A percentile compares a stretch with the other conserved stretches of the same genome.
These are phyloP conservation scores for Anthoceros angustus DNA, from an alignment of 225 moss, liverwort and hornwort species.

Conservation along the genomic window DNA sequence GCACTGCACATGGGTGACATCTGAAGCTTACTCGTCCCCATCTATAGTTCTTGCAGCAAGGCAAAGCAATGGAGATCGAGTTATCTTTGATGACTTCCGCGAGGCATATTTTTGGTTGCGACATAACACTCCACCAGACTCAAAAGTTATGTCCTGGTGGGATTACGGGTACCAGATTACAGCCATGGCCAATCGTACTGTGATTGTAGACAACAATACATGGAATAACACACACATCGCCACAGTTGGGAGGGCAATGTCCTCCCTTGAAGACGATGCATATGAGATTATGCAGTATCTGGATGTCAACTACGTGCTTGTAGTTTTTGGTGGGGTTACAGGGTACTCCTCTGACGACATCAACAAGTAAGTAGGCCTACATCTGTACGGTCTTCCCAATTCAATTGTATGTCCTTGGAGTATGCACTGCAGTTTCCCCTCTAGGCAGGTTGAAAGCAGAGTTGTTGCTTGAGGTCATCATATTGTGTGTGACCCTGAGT, in stretches of 20 bases:
- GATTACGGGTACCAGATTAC: conserved; percentile 97
- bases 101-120: conserved; percentile 98
- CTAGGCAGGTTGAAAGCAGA: neutral
- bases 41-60: conserved; percentile 95
- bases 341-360: conserved; percentile 99
- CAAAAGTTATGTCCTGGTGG: conserved; percentile 99
- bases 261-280: conserved; percentile 87
- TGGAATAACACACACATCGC: conserved; percentile 99
- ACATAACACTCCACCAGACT: conserved; percentile 86
- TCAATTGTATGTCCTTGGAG: neutral
- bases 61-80: conserved; percentile 89
- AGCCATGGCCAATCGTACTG: conserved; percentile 94
- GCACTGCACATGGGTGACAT: conserved; percentile 98
- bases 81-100: conserved; percentile 97
- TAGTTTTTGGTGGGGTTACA: conserved; percentile 94
- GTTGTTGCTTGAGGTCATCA: neutral
- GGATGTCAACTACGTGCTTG: conserved; percentile 88
- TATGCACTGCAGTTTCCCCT: neutral
- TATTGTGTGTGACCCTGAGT: neutral
- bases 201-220: conserved; percentile 95
- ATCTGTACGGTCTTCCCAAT: conserved; percentile 7
- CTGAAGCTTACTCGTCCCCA: conserved; percentile 97
- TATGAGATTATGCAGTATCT: conserved; percentile 72
- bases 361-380: conserved; percentile 53
- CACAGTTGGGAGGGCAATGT: conserved; percentile 89